These are phyloP conservation scores for Wallacemonas sp. DNA, from an alignment of 208 protist species.

Conservation along the genomic window DNA sequence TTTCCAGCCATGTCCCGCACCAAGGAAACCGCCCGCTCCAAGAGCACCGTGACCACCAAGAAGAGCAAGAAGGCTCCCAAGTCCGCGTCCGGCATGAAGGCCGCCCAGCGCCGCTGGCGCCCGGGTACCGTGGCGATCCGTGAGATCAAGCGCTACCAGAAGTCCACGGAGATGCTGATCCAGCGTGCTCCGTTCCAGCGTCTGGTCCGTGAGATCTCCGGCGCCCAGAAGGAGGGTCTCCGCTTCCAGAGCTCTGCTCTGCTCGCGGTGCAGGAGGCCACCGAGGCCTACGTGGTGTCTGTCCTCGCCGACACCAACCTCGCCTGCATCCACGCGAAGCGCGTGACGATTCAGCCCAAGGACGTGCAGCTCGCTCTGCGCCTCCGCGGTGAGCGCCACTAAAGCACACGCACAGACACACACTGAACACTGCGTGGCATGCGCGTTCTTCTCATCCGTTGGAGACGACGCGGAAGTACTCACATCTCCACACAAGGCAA, in stretches of 20 bases:
- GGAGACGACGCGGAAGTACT: too few species aligned
- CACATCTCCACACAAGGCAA: too few species aligned
- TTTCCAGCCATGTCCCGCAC: constrained; percentile 90
- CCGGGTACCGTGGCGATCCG: constrained; percentile 97
- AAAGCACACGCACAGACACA: constrained; percentile 1
- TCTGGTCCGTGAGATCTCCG: constrained; percentile 84
- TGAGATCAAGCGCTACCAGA: constrained; percentile 95
- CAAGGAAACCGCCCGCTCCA: constrained; percentile 97
- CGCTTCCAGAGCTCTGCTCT: constrained; percentile 89
- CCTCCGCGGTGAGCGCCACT: constrained; percentile 63
- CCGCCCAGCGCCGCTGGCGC: constrained; percentile 95
- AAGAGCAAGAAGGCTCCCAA: constrained; percentile 97
- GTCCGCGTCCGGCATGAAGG: constrained; percentile 94
- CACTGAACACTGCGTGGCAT: not conserved
- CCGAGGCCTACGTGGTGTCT: constrained; percentile 90
- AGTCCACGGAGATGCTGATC: constrained; percentile 88
- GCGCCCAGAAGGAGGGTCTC: constrained; percentile 72
- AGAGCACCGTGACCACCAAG: constrained; percentile 97
- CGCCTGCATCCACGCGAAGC: constrained; percentile 83
- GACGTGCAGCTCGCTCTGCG: constrained; percentile 68
- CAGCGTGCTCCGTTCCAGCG: constrained; percentile 89
- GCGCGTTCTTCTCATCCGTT: not conserved
- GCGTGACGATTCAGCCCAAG: constrained; percentile 86
- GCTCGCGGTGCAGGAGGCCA: constrained; percentile 87
- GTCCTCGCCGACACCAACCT: constrained; percentile 94